Percentiles rank a stretch among this genome's conserved stretches.
Conservation (phyloP, 163 green algal genomes). For the Chloromonas sp. region DNA sequence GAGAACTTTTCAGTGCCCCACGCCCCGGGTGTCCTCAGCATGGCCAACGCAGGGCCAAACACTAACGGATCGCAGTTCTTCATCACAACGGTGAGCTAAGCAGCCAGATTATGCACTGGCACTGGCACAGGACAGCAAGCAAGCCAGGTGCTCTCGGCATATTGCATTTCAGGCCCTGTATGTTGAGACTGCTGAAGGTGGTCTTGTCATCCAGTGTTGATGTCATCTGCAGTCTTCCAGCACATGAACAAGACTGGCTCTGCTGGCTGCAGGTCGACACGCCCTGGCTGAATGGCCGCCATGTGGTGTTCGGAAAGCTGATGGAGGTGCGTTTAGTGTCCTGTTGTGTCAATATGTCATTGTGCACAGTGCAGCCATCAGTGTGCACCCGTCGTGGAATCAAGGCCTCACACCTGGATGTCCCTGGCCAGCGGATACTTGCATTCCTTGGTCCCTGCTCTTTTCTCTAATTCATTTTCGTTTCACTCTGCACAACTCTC, state of each 20-base stretch:
- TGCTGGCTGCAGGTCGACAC: slow-evolving; percentile 10
- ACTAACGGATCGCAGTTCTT: slow-evolving; percentile 84
- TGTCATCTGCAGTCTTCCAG: not conserved
- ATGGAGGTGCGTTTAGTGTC: not conserved
- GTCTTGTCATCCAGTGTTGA: not conserved
- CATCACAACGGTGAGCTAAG: slow-evolving; percentile 11
- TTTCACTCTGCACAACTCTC: too few species aligned
- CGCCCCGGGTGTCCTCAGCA: slow-evolving; percentile 60
- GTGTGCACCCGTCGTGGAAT: too few species aligned
- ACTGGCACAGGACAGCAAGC: not conserved
- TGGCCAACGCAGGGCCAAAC: slow-evolving; percentile 91
- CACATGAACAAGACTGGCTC: not conserved
- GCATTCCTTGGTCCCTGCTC: too few species aligned
- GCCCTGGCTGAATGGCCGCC: slow-evolving; percentile 24
- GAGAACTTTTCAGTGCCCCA: slow-evolving; percentile 72
- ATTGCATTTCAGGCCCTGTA: not conserved
- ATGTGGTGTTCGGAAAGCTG: slow-evolving; percentile 2
- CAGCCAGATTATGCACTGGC: not conserved
- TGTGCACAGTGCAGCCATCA: too few species aligned
- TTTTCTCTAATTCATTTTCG: too few species aligned
- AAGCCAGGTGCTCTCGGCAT: not conserved
- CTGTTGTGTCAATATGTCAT: too few species aligned
- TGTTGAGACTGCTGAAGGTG: not conserved
- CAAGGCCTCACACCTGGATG: too few species aligned
- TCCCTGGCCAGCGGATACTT: too few species aligned